A percentile compares a stretch with the other conserved stretches of the same genome.
These are phyloP conservation scores for Collybiopsis confluens DNA, from an alignment of 768 basidiomycete genomes.

Conservation along the genomic window DNA sequence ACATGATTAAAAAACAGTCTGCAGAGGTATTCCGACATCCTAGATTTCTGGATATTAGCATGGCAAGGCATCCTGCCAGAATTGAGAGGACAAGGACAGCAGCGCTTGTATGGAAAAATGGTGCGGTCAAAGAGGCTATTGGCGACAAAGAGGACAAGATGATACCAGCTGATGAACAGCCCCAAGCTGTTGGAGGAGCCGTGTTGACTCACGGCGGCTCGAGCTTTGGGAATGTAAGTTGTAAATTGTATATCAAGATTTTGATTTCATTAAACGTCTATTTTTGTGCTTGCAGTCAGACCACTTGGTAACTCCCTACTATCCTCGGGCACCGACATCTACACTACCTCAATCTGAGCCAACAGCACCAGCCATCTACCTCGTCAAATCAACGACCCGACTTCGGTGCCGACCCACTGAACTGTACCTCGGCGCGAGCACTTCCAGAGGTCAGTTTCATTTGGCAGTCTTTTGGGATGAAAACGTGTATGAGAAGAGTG, in stretches of 20 bases:
- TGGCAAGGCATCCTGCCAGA: conserved; percentile 19
- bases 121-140: conserved; percentile 10
- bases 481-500: conserved; percentile 24
- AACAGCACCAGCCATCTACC: conserved; percentile 28
- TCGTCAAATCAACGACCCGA: conserved; percentile 10
- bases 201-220: conserved; percentile 30
- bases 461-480: conserved; percentile 24
- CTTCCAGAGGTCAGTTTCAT: conserved; percentile 14
- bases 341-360: conserved; percentile 18
- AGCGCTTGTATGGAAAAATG: conserved; percentile 18
- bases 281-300: conserved; percentile 7
- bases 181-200: conserved; percentile 12
- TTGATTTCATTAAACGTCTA: neutral
- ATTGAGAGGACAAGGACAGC: conserved; percentile 20
- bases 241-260: neutral
- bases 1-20: conserved; percentile 31
- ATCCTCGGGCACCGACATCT: neutral
- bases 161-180: conserved; percentile 6
- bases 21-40: conserved; percentile 35
- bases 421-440: conserved; percentile 26
- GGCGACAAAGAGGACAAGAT: conserved; percentile 12
- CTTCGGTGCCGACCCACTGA: conserved; percentile 29
- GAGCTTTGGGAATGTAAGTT: conserved; percentile 37
- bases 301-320: conserved; percentile 11
- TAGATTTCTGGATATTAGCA: conserved; percentile 39